phyloP scores from a whole-genome alignment of 768 basidiomycete genomes.

The Lentinula boryana region DNA sequence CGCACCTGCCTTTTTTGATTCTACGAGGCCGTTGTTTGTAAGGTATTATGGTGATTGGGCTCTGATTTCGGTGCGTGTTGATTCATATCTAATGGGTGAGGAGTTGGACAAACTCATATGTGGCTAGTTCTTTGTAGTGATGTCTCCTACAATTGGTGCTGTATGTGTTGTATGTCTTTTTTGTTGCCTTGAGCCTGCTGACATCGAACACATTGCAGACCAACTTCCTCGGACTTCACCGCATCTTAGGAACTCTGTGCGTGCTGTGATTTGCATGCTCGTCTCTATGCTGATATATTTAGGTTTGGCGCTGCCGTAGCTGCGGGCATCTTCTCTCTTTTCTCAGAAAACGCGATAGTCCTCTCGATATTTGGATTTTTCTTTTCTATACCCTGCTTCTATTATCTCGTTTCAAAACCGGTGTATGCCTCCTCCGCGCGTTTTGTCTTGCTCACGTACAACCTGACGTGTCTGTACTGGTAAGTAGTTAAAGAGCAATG shows the following conservation, averaged over 20 bases:
- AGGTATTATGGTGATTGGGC: constrained; percentile 94
- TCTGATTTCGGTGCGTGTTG: constrained; percentile 69
- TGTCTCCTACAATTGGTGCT: constrained; percentile 84
- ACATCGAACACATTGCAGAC: constrained; percentile 42
- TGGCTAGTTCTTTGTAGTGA: constrained; percentile 77
- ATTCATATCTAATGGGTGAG: constrained; percentile 2
- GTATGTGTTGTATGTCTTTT: constrained; percentile 29
- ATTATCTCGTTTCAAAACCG: constrained; percentile 76
- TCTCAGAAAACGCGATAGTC: constrained; percentile 68
- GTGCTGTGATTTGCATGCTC: neutral
- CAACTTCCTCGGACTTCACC: constrained; percentile 79
- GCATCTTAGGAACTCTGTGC: constrained; percentile 81
- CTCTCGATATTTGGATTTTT: constrained; percentile 83
- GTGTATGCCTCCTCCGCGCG: constrained; percentile 69
- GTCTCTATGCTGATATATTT: constrained; percentile 7
- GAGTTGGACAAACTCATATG: neutral
- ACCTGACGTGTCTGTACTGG: constrained; percentile 76
- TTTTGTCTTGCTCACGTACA: constrained; percentile 84
- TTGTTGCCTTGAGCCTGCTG: neutral
- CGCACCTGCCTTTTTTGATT: constrained; percentile 81
- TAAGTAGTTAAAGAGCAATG: constrained; percentile 13
- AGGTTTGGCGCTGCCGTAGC: constrained; percentile 81
- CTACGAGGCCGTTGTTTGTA: constrained; percentile 71
- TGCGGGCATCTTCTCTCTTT: constrained; percentile 61
- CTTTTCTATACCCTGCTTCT: constrained; percentile 92